Conservation (phyloP, 192 early-diverging fungal genomes). For the Coemansia sp. region DNA sequence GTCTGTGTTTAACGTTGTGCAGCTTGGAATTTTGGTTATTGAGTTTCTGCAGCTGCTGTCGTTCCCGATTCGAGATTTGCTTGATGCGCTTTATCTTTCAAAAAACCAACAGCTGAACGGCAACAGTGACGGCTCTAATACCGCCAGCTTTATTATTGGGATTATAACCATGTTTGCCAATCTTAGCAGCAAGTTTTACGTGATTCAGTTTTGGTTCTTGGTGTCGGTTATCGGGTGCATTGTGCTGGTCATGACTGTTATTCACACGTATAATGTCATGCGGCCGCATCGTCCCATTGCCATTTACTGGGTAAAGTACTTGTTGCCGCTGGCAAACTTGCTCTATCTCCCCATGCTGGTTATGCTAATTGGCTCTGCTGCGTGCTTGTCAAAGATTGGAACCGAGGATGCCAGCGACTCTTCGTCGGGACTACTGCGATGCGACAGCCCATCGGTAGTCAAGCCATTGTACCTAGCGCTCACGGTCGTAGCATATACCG, state of each 20-base stretch:
- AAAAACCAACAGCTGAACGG: slow-evolving; percentile 11
- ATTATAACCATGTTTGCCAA: slow-evolving; percentile 53
- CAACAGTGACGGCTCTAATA: slow-evolving; percentile 12
- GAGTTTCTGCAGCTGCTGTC: slow-evolving; percentile 80
- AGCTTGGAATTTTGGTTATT: slow-evolving; percentile 65
- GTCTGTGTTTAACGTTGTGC: slow-evolving; percentile 66
- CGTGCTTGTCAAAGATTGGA: slow-evolving; percentile 52
- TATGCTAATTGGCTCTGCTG: slow-evolving; percentile 55
- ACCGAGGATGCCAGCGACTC: slow-evolving; percentile 28
- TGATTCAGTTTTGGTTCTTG: slow-evolving; percentile 55
- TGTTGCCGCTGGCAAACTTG: slow-evolving; percentile 53
- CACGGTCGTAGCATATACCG: slow-evolving; percentile 59
- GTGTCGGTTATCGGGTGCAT: slow-evolving; percentile 38
- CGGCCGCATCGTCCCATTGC: slow-evolving; percentile 38
- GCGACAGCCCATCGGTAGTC: slow-evolving; percentile 52
- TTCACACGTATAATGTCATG: slow-evolving; percentile 46
- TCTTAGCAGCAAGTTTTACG: slow-evolving; percentile 46
- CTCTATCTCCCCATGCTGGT: slow-evolving; percentile 57
- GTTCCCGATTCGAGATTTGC: slow-evolving; percentile 73
- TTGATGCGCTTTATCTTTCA: slow-evolving; percentile 47
- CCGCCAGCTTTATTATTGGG: slow-evolving; percentile 47
- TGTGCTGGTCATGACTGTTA: slow-evolving; percentile 19
- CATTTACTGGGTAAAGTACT: slow-evolving; percentile 55
- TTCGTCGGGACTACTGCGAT: slow-evolving; percentile 47
- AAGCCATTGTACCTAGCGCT: slow-evolving; percentile 60